phyloP scores from a whole-genome alignment of 208 protist genomes.

The Crithidia fasciculata region DNA sequence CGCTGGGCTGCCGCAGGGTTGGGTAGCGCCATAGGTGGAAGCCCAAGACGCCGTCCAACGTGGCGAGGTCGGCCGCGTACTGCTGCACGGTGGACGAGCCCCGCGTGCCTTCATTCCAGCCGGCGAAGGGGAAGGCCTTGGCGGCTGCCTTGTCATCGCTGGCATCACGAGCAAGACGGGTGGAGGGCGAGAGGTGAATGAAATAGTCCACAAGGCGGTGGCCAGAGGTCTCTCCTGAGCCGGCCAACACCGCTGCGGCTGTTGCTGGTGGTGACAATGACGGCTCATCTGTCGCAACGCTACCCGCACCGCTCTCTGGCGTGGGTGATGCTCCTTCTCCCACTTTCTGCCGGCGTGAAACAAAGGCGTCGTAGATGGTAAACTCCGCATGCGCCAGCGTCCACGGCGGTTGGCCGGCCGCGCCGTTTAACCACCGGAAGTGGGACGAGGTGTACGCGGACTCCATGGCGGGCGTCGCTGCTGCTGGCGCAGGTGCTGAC shows the following conservation, averaged over 20 bases:
- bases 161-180: too few species aligned
- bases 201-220: constrained; percentile 17
- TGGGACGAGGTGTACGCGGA: not conserved
- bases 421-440: constrained; percentile 21
- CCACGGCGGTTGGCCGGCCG: constrained; percentile 20
- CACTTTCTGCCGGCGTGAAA: not conserved
- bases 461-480: not conserved
- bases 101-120: constrained; percentile 32
- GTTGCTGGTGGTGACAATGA: not conserved
- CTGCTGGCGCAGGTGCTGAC: not conserved
- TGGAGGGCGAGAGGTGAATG: not conserved
- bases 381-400: constrained; percentile 25
- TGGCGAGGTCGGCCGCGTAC: constrained; percentile 5
- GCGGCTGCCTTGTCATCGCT: constrained; percentile 3
- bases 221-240: not conserved
- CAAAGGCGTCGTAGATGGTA: constrained; percentile 12
- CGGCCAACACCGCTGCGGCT: not conserved
- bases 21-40: constrained; percentile 1
- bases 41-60: not conserved
- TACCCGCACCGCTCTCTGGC: too few species aligned
- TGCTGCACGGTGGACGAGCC: constrained; percentile 5
- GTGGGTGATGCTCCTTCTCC: not conserved
- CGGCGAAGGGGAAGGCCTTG: constrained; percentile 18
- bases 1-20: constrained; percentile 9
- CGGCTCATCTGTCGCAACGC: too few species aligned